These are phyloP conservation scores for Magnolia changhungtana DNA, from an alignment of 164 flowering plant genomes.

Conservation along the genomic window DNA sequence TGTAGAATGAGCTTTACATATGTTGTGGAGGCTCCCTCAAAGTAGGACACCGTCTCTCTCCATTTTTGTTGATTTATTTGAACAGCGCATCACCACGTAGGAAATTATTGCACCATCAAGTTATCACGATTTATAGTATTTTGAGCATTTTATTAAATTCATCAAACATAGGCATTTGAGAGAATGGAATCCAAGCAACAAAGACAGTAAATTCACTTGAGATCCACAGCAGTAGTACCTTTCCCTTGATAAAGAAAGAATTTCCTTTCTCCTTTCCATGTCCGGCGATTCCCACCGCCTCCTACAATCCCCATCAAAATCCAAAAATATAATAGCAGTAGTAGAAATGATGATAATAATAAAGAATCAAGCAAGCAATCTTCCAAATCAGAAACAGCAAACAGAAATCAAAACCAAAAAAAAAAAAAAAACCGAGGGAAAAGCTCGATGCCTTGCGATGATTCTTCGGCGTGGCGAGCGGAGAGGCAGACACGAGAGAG, in stretches of 20 bases:
- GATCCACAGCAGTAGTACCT: background rate
- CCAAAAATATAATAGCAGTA: background rate
- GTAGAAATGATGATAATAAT: no score
- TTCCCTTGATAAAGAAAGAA: background rate
- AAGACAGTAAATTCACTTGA: background rate
- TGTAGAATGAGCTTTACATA: no score
- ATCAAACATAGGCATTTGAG: no score
- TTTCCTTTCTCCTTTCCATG: background rate
- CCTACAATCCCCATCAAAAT: background rate
- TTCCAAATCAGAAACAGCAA: background rate
- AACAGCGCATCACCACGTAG: no score
- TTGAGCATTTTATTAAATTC: no score
- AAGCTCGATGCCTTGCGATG: slow-evolving; percentile 27
- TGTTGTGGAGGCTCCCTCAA: no score
- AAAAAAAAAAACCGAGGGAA: background rate
- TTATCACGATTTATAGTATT: no score
- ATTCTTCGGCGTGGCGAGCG: slow-evolving; percentile 24
- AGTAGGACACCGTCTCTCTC: no score
- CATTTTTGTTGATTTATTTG: no score
- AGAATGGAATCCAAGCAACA: background rate
- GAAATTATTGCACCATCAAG: no score
- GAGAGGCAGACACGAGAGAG: slow-evolving; percentile 35
- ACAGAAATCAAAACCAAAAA: slow-evolving; percentile 3
- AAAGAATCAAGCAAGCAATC: background rate
- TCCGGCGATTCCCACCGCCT: background rate